Base-by-base conservation (phyloP, 306 rosid species). In the Hylodesmum podocarpum region DNA sequence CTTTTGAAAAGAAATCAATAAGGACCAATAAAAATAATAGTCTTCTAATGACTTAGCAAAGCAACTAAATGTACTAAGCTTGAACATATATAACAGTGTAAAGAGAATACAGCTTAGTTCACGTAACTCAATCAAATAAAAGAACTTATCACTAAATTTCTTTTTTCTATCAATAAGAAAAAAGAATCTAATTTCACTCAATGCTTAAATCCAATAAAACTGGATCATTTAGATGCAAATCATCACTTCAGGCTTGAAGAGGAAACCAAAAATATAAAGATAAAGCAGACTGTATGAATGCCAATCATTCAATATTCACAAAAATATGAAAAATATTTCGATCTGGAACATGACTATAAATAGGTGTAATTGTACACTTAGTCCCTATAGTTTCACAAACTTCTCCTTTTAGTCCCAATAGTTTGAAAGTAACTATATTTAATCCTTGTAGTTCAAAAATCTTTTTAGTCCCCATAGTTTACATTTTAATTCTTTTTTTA, bases 241-340 rank as follows among this genome's bases (percentile, higher is more conserved):
- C 25, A 39, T 70, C 72, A 54, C 25, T 47, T 70, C 72, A 54
- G 14, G 2, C n/a, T n/a, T n/a, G 41, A 79, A 51, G 73, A 5
- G 5, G 33, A 24, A 16, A 54, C 16, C 51, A 57, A 59, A 55
- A 25, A 7, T 43, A 55, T 5, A 39, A 37, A 72, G 3, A 24
- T 8, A 72, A 15, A 39, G 28, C 28, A 44, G 11, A 36, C 16
- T 4, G 59, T 44, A 22, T 6, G 28, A 66, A 66, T 22, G 12
- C 21, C 29, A 66, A 19, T 66, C 11, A 13, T 66, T 27, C 53
- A 9, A 2, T 22, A 39, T 40, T 21, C 53, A 66, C 5, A 66
- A 2, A 22, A 19, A 66, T 22, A 66, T 24, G 10, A 33, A 13
- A 13, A 7, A 4, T 10, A 34, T 51, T 70, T 36, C n/a, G 21